Conservation (phyloP, 148 eudicot species). For the Rhododendron molle region DNA sequence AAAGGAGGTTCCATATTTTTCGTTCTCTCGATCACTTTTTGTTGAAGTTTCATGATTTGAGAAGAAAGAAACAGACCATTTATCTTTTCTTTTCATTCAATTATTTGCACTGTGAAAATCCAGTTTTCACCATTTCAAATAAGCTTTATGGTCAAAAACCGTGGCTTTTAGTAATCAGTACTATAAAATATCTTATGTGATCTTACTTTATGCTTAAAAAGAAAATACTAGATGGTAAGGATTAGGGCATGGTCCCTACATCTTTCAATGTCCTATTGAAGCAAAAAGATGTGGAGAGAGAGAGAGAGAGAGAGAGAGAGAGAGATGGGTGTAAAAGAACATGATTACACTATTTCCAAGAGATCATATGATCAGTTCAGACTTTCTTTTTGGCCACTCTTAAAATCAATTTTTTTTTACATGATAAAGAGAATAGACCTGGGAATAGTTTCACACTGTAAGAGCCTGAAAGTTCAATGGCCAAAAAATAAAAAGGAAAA, state of each 20-base stretch:
- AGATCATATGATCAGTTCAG: slow-evolving; percentile 11
- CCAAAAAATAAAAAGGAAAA: not conserved
- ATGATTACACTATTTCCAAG: slow-evolving; percentile 17
- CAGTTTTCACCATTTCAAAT: not conserved
- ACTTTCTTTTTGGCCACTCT: not conserved
- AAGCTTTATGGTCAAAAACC: slow-evolving; percentile 20
- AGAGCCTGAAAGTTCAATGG: not conserved
- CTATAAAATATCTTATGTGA: not conserved
- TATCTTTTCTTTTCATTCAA: not conserved
- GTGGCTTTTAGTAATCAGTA: not conserved
- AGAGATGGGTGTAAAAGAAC: not conserved
- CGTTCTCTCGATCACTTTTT: not conserved
- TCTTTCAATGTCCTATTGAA: slow-evolving; percentile 26
- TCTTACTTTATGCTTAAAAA: slow-evolving; percentile 10
- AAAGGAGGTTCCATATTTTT: not conserved
- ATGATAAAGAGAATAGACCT: not conserved
- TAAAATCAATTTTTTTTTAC: not conserved
- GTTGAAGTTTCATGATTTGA: not conserved
- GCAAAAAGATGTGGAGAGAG: slow-evolving; percentile 18
- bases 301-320: not conserved
- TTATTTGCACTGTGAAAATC: not conserved
- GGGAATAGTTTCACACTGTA: not conserved
- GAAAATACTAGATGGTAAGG: slow-evolving; percentile 8
- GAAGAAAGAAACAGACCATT: not conserved
- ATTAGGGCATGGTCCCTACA: slow-evolving; percentile 29